These are phyloP conservation scores for Rhizopogon vinicolor DNA, from an alignment of 768 basidiomycete genomes.

Conservation along the genomic window DNA sequence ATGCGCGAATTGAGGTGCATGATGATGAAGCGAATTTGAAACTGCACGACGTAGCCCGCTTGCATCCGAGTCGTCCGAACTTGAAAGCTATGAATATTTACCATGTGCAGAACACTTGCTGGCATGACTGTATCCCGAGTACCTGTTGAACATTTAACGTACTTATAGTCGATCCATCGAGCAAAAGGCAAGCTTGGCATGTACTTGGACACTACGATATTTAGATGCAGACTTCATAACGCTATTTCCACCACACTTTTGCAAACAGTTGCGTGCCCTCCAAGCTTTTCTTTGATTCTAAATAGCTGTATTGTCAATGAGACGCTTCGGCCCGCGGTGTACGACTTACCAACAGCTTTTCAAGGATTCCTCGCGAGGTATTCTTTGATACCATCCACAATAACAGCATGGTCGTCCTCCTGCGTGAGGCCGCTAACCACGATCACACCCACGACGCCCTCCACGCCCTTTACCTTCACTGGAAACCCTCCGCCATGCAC, in stretches of 20 bases:
- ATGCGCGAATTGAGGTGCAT: too few relatives aligned
- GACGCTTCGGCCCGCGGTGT: background rate
- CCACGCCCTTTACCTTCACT: slow-evolving; percentile 27
- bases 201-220: background rate
- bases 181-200: background rate
- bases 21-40: too few relatives aligned
- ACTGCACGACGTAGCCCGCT: too few relatives aligned
- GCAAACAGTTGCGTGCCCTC: too few relatives aligned
- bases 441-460: slow-evolving; percentile 30
- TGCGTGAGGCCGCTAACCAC: slow-evolving; percentile 29
- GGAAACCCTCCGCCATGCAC: slow-evolving; percentile 32
- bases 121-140: too few relatives aligned
- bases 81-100: too few relatives aligned
- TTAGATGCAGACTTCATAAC: background rate
- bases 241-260: background rate
- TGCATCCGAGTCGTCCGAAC: too few relatives aligned
- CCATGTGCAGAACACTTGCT: too few relatives aligned
- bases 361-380: slow-evolving; percentile 13
- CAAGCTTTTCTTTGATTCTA: background rate
- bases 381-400: slow-evolving; percentile 24
- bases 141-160: background rate
- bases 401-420: slow-evolving; percentile 27
- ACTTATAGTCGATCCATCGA: background rate
- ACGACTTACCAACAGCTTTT: background rate
- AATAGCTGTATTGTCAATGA: background rate